A percentile compares a stretch with the other conserved stretches of the same genome.
phyloP scores from a whole-genome alignment of 129 eudicot species.

The Pseudognaphalium luteoalbum region DNA sequence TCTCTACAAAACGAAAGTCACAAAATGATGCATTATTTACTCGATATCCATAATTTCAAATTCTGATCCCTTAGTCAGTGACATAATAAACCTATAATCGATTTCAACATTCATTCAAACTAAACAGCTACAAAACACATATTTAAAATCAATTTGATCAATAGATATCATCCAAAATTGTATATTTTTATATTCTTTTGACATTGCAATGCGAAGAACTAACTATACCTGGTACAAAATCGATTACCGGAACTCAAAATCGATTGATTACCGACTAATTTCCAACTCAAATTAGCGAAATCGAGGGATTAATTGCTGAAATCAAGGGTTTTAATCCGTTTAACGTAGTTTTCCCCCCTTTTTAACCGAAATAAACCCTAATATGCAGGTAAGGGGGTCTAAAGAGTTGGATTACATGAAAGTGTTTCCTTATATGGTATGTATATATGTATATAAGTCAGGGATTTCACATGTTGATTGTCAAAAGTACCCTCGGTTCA shows the following conservation, averaged over 20 bases:
- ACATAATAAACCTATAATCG: not conserved
- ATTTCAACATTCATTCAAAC: constrained; percentile 10
- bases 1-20: too few relatives aligned
- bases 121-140: not conserved
- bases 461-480: not conserved
- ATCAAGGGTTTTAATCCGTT: constrained; percentile 4
- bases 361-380: constrained; percentile 39
- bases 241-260: constrained; percentile 10
- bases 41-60: not conserved
- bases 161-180: not conserved
- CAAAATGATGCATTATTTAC: not conserved
- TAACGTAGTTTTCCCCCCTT: not conserved
- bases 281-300: constrained; percentile 15
- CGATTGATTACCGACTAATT: constrained; percentile 5
- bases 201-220: constrained; percentile 19
- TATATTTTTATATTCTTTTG: not conserved
- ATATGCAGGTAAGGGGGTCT: constrained; percentile 14
- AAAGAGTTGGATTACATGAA: constrained; percentile 1
- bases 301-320: constrained; percentile 2
- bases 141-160: not conserved
- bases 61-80: not conserved
- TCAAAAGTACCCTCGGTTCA: too few relatives aligned
- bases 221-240: constrained; percentile 22
- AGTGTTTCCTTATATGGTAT: not conserved
- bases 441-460: not conserved